Base-by-base conservation (phyloP, 2,329 filamentous ascomycete species). In the Tolypocladium amazonense region DNA sequence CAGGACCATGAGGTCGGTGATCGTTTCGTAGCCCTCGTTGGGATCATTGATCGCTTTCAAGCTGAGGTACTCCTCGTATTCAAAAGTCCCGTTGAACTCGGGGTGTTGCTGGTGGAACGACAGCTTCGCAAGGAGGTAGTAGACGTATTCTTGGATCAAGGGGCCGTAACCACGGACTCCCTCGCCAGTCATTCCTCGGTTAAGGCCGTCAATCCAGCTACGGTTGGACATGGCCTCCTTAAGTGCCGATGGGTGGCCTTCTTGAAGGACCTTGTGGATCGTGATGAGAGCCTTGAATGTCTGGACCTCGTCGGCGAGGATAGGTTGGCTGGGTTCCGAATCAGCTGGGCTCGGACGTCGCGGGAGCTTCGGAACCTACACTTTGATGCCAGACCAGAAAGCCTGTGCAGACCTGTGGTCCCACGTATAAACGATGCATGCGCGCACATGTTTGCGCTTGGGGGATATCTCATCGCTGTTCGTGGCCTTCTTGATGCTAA, bases 321-420 rank as follows among this genome's bases (percentile, higher is more conserved):
- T 92, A n/a, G 94, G 94, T 78, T 97, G 93, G 69, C 90, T 95
- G 66, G 57, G 50, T 54, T 60, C 56, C 52, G 56, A 39, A 60
- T 62, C 37, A 62, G 62, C 57, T 9, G n/a, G 23, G 53, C 38
- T 39, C n/a, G 15, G 20, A 27, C 43, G 52, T 57, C 15, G 25
- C 23, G 47, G 58, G 14, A 39, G 20, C 57, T 50, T 56, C 59
- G 53, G 53, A 79, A 82, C 88, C 67, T 83, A 95, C 88, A 97
- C 92, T 85, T 99, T 99, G 83, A 99, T 95, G 72, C 92, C 93
- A 60, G 90, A 86, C 94, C 94, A 99, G 75, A 99, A 99, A 71
- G 92, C 90, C 72, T 86, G 82, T 50, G 92, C 96, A 65, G 89
- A 96, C 78, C 96, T 95, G 79, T 99, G 92, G 76, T 99, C 94